Evolutionary conservation across 331 rosid genomes (phyloP).

Genomic region (Dryas integrifolia): DNA sequence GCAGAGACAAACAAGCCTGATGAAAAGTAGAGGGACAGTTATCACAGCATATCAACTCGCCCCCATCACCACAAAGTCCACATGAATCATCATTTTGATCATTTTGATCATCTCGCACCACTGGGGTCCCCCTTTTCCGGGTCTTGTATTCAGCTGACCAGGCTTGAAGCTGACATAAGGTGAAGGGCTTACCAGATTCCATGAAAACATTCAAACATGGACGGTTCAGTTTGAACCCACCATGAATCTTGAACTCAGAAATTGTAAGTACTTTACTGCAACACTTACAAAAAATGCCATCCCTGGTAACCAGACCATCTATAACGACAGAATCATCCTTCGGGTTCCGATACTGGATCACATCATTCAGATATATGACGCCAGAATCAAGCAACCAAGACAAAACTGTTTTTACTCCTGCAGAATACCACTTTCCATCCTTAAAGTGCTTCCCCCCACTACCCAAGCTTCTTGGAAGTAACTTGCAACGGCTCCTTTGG

Average conservation of each 20-base stretch:
- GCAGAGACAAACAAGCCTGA: conserved; percentile 71
- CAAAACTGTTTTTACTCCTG: conserved; percentile 69
- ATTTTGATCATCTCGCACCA: conserved; percentile 50
- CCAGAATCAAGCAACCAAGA: conserved; percentile 87
- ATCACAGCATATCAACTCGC: conserved; percentile 93
- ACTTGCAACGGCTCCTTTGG: conserved; percentile 64
- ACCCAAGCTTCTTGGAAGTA: conserved; percentile 72
- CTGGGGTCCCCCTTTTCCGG: conserved; percentile 58
- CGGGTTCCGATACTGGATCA: conserved; percentile 69
- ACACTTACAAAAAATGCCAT: conserved; percentile 82
- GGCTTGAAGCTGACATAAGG: conserved; percentile 95
- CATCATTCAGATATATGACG: conserved; percentile 59
- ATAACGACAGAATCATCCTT: conserved; percentile 60
- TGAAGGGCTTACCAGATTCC: conserved; percentile 85
- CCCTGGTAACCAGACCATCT: conserved; percentile 75
- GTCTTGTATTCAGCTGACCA: conserved; percentile 94
- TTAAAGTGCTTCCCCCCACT: conserved; percentile 61
- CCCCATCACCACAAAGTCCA: conserved; percentile 95
- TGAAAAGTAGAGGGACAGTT: conserved; percentile 95
- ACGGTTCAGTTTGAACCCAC: conserved; percentile 77
- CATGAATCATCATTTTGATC: conserved; percentile 94
- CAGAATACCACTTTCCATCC: conserved; percentile 59
- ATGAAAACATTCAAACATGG: conserved; percentile 87
- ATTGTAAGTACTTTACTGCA: conserved; percentile 60
- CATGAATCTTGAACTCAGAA: conserved; percentile 78